A percentile compares a stretch with the other conserved stretches of the same genome.
Conservation (phyloP, 1,284 basidiomycete genomes). For the Sutorius eximius region DNA sequence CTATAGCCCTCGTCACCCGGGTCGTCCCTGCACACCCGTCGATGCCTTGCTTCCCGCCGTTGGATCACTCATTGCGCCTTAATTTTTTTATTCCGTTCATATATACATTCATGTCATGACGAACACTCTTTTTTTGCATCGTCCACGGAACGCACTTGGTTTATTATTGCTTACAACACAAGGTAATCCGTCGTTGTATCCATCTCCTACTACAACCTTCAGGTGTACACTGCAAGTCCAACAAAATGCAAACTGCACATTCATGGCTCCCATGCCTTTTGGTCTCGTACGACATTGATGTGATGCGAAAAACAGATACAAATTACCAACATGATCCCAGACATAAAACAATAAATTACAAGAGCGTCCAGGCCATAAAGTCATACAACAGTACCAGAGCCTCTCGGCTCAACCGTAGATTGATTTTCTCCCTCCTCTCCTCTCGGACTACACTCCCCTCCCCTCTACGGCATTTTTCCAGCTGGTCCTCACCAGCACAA, state of each 20-base stretch:
- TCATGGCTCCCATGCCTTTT: neutral
- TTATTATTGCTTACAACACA: conserved; percentile 31
- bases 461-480: conserved; percentile 13
- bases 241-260: conserved; percentile 16
- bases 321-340: neutral
- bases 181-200: conserved; percentile 33
- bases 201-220: conserved; percentile 16
- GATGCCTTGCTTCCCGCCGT: conserved; percentile 8
- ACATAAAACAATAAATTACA: neutral
- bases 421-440: neutral
- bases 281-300: neutral
- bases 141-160: conserved; percentile 16
- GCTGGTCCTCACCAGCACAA: conserved; percentile 19
- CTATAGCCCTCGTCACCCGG: conserved; percentile 44
- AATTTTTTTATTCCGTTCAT: conserved; percentile 23
- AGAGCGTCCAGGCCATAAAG: neutral
- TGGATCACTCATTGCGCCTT: conserved; percentile 6
- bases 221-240: conserved; percentile 24
- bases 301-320: neutral
- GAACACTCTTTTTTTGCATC: conserved; percentile 24
- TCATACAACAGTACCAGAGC: neutral
- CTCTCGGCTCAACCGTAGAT: neutral
- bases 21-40: neutral
- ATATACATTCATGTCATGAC: conserved; percentile 24
- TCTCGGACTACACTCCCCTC: neutral